Base-by-base conservation (phyloP, 164 flowering plant species). In the Sedum album region DNA sequence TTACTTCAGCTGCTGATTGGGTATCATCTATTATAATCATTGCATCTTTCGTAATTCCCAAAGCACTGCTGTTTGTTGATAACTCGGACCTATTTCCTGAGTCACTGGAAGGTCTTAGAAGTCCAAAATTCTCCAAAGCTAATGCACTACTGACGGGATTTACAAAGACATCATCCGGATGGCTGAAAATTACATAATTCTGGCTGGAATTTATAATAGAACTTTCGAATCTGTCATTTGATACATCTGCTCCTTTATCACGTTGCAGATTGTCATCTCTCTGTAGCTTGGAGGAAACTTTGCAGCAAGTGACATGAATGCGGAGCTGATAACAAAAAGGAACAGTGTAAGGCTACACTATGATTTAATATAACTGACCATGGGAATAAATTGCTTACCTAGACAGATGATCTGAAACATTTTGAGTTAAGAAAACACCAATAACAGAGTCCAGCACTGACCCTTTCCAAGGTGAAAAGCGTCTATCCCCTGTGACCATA, bases 371-470 rank as follows among this genome's bases (percentile, higher is more conserved):
- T 15, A 17, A 44, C 18, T 49, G 5, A 44, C 48, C 48, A 23
- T 28, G 26, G 60, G 1, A 53, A 15, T 23, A 53, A 53, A 3
- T 38, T 42, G 21, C 39, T 46, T 79, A 87, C 89, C 91, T 87
- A 63, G 91, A 87, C 9, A 84, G 84, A 73, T 76, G 73, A 66
- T 87, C 91, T 0, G 91, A 82, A 0, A 85, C 89, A 76, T 87
- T 87, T 46, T 87, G 91, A 61, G 91, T 87, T 2, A 87, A 79
- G 63, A 81, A 85, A 39, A 85, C 91, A 60, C 91, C 89, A 49
- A 83, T 55, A n/a, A 84, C 84, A 4, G 89, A 87, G 77, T 87
- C 89, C 70, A 85, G 74, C 49, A 87, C 89, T 18, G 91, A 87
- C 61, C 91, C 91, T 69, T 82, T 82, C 89, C 91, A 87, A 35